Evolutionary conservation across 2,329 filamentous ascomycete species (phyloP), one percentile per base, ranked within the genome.

Genomic region (Exophiala viscosa): DNA sequence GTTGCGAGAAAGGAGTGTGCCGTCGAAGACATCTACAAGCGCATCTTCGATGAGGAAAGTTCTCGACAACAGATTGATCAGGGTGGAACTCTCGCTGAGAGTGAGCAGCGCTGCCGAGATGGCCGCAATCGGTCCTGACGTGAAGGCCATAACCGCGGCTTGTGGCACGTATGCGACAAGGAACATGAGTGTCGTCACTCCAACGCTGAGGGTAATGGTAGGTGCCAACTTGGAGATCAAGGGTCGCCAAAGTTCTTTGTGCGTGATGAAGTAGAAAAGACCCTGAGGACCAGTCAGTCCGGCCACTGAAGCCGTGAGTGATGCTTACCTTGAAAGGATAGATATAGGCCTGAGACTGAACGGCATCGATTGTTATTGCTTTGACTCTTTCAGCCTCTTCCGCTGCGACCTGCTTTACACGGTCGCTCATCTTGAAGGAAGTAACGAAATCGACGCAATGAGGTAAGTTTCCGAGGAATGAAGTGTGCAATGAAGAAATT

Each of bases 21-120:
- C 90, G 66, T 96, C 92, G 67, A 96, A 96, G 0, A 88, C 92
- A 68, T 96, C 90, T 20, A 93, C 76, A 32, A 96, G 76, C 0
- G 89, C 87, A 57, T 95, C 89, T 60, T 88, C 84, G 40, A 96
- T 81, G 34, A 96, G 72, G 66, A 90, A 92, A 38, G 81, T 85
- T 62, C 85, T 83, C 40, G 78, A 76, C n/a, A 85, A 66, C 31
- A 82, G 66, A 41, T 71, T 74, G 34, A 73, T 74, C 39, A 79
- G 69, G 1, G 73, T 71, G 1, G 74, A 73, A 55, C 76, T 79
- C 73, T 86, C 84, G 67, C 76, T 73, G 50, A 79, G 74, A 8
- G 83, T 70, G 15, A 86, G 81, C 20, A 87, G 69, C 3, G 74
- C 73, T 18, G 78, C 82, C 33, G 83, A 81, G 43, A 83, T 73